Evolutionary conservation across 169 alveolate genomes (phyloP), one percentile per base, ranked within the genome.

Genomic region (Plasmodium sp.): DNA sequence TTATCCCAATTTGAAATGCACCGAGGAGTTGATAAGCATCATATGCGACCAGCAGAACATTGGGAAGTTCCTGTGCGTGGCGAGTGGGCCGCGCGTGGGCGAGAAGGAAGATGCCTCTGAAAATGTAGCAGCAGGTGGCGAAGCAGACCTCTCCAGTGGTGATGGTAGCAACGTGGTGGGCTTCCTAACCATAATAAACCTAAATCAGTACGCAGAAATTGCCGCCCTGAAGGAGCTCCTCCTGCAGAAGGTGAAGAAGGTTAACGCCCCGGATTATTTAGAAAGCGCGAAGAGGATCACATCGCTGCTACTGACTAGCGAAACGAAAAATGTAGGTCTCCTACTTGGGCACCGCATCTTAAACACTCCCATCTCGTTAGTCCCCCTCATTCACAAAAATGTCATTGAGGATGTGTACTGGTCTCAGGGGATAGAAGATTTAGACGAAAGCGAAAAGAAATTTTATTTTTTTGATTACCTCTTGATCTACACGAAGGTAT

Each of bases 11-110:
- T 5, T 92, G 39, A 81, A 67, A 27, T 92, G 92, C 43, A 72
- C 80, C 39, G 88, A 81, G 18, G 31, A 92, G 14, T 51, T 92
- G 51, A 22, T 73, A 48, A 71, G 36, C 74, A 51, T 92, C 5
- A 92, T 92, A 67, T 92, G 95, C 56, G 95, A 92, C 31, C 95
- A 92, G 36, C 95, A 92, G 75, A 92, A 92, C 41, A 72, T 92
- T 14, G 95, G 95, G 0, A 92, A 92, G 27, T 73, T 92, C 45
- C 12, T 92, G 1, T 33, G 90, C 27, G 34, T 79, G 3, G 18
- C 83, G 83, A 80, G 58, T 67, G 85, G 74, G n/a, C 27, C 22
- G 62, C 1, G 16, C 1, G 62, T 14, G 12, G 22, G 62, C 1
- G 62, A 3, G 62, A 51, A 51, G 7, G 62, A 16, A 51, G 62